These are phyloP conservation scores for Mucor velutinosus DNA, from an alignment of 371 early-diverging fungal species.

Conservation along the genomic window DNA sequence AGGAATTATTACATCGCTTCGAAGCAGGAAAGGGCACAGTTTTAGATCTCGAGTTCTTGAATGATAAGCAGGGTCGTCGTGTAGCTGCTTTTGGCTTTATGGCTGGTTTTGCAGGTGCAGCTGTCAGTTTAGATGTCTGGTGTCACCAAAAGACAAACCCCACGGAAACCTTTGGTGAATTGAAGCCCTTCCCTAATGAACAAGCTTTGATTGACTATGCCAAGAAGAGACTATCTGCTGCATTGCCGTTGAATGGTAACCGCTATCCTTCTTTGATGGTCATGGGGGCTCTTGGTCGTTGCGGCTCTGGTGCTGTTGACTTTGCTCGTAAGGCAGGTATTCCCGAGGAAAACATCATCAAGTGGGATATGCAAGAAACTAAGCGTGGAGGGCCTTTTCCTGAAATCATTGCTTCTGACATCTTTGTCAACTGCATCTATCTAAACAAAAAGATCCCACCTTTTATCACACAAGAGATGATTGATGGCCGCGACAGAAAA, in stretches of 20 bases:
- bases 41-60: conserved; percentile 93
- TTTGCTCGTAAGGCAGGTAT: conserved; percentile 86
- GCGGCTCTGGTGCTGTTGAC: conserved; percentile 90
- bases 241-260: conserved; percentile 60
- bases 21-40: conserved; percentile 86
- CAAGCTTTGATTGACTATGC: conserved; percentile 73
- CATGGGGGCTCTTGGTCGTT: conserved; percentile 97
- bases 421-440: conserved; percentile 98
- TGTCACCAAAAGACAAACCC: conserved; percentile 69
- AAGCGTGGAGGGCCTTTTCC: conserved; percentile 91
- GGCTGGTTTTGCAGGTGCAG: conserved; percentile 96
- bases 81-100: conserved; percentile 98
- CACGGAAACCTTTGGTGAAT: conserved; percentile 62
- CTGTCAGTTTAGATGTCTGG: conserved; percentile 93
- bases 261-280: conserved; percentile 87
- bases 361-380: conserved; percentile 97
- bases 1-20: conserved; percentile 84
- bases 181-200: conserved; percentile 87
- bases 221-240: conserved; percentile 68
- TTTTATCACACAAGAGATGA: conserved; percentile 83
- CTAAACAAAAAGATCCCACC: conserved; percentile 90
- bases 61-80: conserved; percentile 77
- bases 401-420: conserved; percentile 85
- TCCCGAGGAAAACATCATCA: conserved; percentile 84
- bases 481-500: conserved; percentile 65